phyloP scores from a whole-genome alignment of 805 yeast genomes.

The Yamadazyma phyllophila region DNA sequence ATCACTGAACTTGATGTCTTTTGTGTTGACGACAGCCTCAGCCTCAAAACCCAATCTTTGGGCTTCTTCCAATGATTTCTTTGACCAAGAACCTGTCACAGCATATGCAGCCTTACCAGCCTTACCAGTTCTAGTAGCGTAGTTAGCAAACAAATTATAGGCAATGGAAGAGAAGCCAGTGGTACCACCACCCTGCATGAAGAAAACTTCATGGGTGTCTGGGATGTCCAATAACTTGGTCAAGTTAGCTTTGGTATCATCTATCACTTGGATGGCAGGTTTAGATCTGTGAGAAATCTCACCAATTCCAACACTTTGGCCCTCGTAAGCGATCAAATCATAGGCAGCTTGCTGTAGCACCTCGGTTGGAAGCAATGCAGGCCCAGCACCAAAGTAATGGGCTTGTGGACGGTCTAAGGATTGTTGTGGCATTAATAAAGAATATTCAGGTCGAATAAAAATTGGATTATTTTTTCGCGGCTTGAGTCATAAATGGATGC shows the following conservation, averaged over 20 bases:
- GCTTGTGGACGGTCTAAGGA: conserved; percentile 64
- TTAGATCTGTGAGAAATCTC: conserved; percentile 94
- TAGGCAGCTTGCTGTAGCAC: conserved; percentile 86
- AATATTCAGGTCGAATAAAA: no score
- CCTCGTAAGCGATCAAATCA: conserved; percentile 72
- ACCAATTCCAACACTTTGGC: conserved; percentile 81
- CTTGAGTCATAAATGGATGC: conserved; percentile 8
- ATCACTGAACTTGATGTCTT: conserved; percentile 55
- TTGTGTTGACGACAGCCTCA: conserved; percentile 66
- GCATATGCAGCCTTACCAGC: conserved; percentile 82
- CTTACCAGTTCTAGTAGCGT: conserved; percentile 64
- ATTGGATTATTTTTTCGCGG: conserved; percentile 1
- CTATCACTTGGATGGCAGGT: conserved; percentile 74
- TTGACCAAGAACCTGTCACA: conserved; percentile 92
- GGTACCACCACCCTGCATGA: conserved; percentile 98
- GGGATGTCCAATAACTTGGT: conserved; percentile 70
- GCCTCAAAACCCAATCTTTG: conserved; percentile 74
- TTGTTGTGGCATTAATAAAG: not conserved
- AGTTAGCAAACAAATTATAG: conserved; percentile 75
- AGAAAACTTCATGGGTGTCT: conserved; percentile 90
- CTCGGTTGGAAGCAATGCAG: conserved; percentile 82
- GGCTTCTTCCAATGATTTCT: conserved; percentile 86
- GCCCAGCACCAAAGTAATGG: conserved; percentile 97
- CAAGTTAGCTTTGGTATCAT: conserved; percentile 69
- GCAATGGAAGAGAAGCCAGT: conserved; percentile 89